These are phyloP conservation scores for Penicillium soppii DNA, from an alignment of 495 filamentous ascomycete genomes.

Conservation along the genomic window DNA sequence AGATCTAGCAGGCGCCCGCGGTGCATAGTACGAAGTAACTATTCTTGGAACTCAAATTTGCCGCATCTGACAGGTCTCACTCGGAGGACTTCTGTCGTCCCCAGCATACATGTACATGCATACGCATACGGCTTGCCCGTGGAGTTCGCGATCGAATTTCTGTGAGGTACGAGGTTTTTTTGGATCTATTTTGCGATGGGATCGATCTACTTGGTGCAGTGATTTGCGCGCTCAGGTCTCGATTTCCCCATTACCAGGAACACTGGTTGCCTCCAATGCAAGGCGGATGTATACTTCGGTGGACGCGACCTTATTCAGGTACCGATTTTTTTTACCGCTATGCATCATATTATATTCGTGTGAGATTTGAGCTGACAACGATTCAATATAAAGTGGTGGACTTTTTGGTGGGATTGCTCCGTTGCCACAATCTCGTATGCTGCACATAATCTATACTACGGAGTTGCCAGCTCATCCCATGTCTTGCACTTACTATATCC, in stretches of 20 bases:
- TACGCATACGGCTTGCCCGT: constrained; percentile 11
- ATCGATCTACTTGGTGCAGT: too few relatives aligned
- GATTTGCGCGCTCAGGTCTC: constrained; percentile 4
- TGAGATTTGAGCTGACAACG: background rate
- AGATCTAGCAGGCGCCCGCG: constrained; percentile 17
- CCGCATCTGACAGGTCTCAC: constrained; percentile 29
- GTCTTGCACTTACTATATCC: background rate
- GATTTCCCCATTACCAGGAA: constrained; percentile 24
- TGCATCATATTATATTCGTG: constrained; percentile 13
- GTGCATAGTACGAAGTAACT: constrained; percentile 10
- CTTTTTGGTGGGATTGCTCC: background rate
- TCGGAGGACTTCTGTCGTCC: constrained; percentile 9
- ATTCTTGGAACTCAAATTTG: constrained; percentile 28
- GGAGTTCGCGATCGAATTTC: constrained; percentile 14
- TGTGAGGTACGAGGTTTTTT: background rate
- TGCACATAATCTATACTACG: background rate
- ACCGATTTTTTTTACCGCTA: constrained; percentile 12
- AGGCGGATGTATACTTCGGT: constrained; percentile 18
- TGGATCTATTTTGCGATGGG: constrained; percentile 2
- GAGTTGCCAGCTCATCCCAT: background rate
- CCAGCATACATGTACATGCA: too few relatives aligned
- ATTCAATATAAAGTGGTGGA: background rate
- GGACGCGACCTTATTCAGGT: constrained; percentile 22
- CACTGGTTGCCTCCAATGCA: constrained; percentile 25
- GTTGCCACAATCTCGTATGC: background rate